phyloP scores from a whole-genome alignment of 2,329 filamentous ascomycete genomes.

The Fusarium sp. region DNA sequence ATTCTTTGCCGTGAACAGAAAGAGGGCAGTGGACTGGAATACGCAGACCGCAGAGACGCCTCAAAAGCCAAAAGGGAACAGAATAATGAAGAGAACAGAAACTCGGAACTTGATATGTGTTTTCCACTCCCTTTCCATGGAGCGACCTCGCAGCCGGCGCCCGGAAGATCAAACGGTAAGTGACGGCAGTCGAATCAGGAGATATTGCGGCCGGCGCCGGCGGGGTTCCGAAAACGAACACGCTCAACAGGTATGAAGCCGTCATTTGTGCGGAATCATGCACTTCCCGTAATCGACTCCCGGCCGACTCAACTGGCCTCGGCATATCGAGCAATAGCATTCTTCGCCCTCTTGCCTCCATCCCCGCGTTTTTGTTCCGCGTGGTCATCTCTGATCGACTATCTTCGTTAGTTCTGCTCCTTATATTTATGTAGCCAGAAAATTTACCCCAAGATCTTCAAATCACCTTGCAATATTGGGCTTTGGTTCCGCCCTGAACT shows the following conservation, averaged over 20 bases:
- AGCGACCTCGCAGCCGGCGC: neutral
- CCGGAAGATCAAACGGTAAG: conserved; percentile 10
- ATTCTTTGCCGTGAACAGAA: neutral
- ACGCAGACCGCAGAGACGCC: neutral
- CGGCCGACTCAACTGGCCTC: conserved; percentile 13
- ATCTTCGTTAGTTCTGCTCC: conserved; percentile 11
- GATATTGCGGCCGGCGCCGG: conserved; percentile 9
- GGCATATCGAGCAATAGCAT: conserved; percentile 21
- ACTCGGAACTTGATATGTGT: neutral
- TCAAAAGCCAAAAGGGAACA: neutral
- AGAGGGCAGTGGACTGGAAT: neutral
- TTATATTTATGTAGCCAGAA: neutral
- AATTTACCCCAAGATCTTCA: conserved; percentile 11
- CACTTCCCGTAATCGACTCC: conserved; percentile 24
- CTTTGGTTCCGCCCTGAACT: neutral
- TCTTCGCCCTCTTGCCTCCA: neutral
- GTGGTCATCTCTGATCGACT: neutral
- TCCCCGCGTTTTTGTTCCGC: neutral
- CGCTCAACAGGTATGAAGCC: conserved; percentile 10
- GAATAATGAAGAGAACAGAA: neutral
- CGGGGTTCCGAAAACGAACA: conserved; percentile 42
- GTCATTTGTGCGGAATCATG: neutral
- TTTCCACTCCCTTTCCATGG: neutral
- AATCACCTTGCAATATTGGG: neutral
- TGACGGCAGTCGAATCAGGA: conserved; percentile 28